Evolutionary conservation across 495 filamentous ascomycete genomes (phyloP).

Genomic region (Hypoxylon lienhwacheense): DNA sequence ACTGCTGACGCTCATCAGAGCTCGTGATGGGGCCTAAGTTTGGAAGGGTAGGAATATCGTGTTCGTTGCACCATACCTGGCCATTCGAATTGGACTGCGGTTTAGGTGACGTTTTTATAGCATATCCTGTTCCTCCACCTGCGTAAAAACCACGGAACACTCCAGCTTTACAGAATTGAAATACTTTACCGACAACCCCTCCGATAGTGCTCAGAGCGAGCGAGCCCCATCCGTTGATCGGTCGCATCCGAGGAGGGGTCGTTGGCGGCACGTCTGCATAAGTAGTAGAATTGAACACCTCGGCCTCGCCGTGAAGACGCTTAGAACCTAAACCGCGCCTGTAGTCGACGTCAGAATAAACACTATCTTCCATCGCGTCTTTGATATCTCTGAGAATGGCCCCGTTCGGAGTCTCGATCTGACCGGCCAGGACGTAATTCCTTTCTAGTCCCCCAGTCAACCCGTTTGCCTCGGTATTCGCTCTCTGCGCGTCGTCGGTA

Average conservation of each 20-base stretch:
- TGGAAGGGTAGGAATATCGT: conserved; percentile 34
- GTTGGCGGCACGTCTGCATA: conserved; percentile 6
- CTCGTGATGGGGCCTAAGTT: conserved; percentile 17
- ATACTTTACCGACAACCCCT: conserved; percentile 72
- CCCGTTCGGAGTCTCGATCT: conserved; percentile 62
- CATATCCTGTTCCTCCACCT: conserved; percentile 74
- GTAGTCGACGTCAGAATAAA: conserved; percentile 60
- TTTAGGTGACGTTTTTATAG: conserved; percentile 31
- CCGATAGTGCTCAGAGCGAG: conserved; percentile 50
- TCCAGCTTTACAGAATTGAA: conserved; percentile 74
- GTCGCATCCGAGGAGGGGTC: conserved; percentile 7
- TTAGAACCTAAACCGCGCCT: conserved; percentile 50
- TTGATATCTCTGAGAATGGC: conserved; percentile 50
- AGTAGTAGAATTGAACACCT: conserved; percentile 21
- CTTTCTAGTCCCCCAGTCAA: conserved; percentile 25
- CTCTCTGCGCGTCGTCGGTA: conserved; percentile 10
- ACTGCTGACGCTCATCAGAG: conserved; percentile 26
- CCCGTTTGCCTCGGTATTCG: conserved; percentile 25
- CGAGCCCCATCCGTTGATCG: conserved; percentile 47
- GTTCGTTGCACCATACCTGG: conserved; percentile 36
- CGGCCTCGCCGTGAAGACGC: conserved; percentile 31
- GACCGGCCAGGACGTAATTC: conserved; percentile 59
- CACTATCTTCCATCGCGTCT: conserved; percentile 51
- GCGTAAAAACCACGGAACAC: conserved; percentile 84
- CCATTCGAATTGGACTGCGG: conserved; percentile 26